These are phyloP conservation scores for Sarcodon aspratus DNA, from an alignment of 768 basidiomycete genomes.

Conservation along the genomic window DNA sequence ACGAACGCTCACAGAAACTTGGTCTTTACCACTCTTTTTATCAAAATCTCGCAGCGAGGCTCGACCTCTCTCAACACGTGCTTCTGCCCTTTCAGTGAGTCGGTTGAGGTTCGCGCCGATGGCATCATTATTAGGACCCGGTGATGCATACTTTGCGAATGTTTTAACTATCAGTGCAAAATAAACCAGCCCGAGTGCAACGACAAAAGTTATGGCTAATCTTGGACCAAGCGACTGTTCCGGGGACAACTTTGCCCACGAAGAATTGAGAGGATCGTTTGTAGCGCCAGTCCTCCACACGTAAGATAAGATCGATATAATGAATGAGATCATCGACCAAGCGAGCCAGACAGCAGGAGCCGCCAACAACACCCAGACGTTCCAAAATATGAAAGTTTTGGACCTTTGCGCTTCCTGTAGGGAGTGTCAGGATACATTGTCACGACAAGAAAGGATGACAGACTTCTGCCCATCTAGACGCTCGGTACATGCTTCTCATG, in stretches of 20 bases:
- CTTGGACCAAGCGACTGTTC: constrained; percentile 37
- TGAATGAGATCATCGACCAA: constrained; percentile 64
- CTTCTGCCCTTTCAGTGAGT: too few relatives aligned
- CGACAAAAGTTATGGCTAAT: constrained; percentile 39
- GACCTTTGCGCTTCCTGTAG: constrained; percentile 45
- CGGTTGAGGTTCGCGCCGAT: too few relatives aligned
- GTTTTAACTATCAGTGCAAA: constrained; percentile 51
- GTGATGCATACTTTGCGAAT: constrained; percentile 35
- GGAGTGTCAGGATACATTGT: neutral
- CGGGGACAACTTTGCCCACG: constrained; percentile 21
- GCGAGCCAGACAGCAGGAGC: constrained; percentile 64
- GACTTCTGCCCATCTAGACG: constrained; percentile 66
- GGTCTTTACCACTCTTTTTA: too few relatives aligned
- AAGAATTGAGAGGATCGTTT: constrained; percentile 22
- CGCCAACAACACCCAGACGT: constrained; percentile 58
- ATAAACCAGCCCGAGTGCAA: constrained; percentile 50
- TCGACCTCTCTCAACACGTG: too few relatives aligned
- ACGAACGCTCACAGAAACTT: too few relatives aligned
- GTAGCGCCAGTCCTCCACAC: constrained; percentile 53
- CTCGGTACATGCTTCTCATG: constrained; percentile 64
- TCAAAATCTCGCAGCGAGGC: too few relatives aligned
- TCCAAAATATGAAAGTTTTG: constrained; percentile 41
- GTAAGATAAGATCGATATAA: constrained; percentile 50
- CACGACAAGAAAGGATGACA: neutral
- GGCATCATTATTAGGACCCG: too few relatives aligned